Base-by-base conservation (phyloP, 768 basidiomycete species). In the Lactifluus piperatus region DNA sequence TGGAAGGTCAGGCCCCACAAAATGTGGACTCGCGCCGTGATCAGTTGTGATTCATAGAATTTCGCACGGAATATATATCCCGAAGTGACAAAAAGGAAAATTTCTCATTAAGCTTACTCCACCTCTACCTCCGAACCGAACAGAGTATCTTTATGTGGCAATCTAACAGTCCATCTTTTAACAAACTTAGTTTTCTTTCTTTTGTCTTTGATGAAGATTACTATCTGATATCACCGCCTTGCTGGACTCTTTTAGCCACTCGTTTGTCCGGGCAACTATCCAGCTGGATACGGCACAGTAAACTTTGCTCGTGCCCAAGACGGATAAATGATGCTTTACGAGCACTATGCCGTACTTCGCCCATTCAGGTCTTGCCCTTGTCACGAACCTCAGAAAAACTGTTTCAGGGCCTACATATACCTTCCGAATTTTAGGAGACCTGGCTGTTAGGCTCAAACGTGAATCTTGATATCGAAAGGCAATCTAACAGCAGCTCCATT, bases 121-220 rank as follows among this genome's bases (percentile, higher is more conserved):
- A 22, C 47, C 27, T 48, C 24, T 56, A 27, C 55, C 22, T n/a
- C n/a, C n/a, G n/a, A n/a, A n/a, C 37, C 16, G 24, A 50, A 8
- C 20, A n/a, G 30, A 32, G 18, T 13, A 10, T 20, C 39, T 37
- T 58, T 18, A 36, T 8, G 51, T 36, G 45, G 13, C 47, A 30
- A 26, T 24, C 52, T 48, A n/a, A n/a, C n/a, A n/a, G n/a, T 47
- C 57, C 52, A 37, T 49, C 53, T 54, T 22, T 55, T 24, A 8
- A 24, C 48, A 45, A 44, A 13, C 14, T 34, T 34, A n/a, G 5
- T 39, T 39, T 37, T 7, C 5, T 34, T 53, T 54, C n/a, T 46
- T 46, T 36, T 48, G 13, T 37, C 24, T 27, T 37, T 20, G 37
- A 48, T 48, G 46, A 41, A 36, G 32, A 45, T 49, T 32, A 26